A percentile compares a stretch with the other conserved stretches of the same genome.
Conservation (phyloP, 2,329 filamentous ascomycete species). For the Chrysosporium queenslandicum region DNA sequence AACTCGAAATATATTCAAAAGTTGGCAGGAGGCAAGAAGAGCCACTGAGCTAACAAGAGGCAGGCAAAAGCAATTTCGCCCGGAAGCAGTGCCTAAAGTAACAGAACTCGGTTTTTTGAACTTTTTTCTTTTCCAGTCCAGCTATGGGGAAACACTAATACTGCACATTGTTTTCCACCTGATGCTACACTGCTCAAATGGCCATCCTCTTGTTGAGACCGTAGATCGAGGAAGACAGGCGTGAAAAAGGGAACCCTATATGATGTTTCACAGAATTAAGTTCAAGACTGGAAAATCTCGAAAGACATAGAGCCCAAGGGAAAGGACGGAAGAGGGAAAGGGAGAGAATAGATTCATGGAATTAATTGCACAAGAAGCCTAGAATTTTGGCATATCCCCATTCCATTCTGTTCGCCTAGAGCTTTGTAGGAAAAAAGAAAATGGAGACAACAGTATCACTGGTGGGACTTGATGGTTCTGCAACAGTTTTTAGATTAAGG, state of each 20-base stretch:
- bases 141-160: neutral
- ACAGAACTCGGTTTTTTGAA: neutral
- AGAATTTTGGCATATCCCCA: slow-evolving; percentile 2
- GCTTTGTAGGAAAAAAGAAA: neutral
- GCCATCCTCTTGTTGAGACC: neutral
- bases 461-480: neutral
- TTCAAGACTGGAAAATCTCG: neutral
- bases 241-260: neutral
- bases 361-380: slow-evolving; percentile 5
- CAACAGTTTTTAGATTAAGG: neutral
- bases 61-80: neutral
- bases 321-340: neutral
- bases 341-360: neutral
- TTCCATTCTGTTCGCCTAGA: slow-evolving; percentile 8
- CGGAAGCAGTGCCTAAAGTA: neutral
- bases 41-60: neutral
- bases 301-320: neutral
- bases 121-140: neutral
- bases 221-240: neutral
- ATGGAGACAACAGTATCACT: neutral
- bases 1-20: too few relatives aligned
- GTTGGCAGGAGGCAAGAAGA: too few relatives aligned
- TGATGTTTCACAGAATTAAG: neutral
- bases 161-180: neutral
- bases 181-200: neutral